Evolutionary conservation across 164 flowering plant species (phyloP).

Genomic region (Tetrastigma voinierianum): DNA sequence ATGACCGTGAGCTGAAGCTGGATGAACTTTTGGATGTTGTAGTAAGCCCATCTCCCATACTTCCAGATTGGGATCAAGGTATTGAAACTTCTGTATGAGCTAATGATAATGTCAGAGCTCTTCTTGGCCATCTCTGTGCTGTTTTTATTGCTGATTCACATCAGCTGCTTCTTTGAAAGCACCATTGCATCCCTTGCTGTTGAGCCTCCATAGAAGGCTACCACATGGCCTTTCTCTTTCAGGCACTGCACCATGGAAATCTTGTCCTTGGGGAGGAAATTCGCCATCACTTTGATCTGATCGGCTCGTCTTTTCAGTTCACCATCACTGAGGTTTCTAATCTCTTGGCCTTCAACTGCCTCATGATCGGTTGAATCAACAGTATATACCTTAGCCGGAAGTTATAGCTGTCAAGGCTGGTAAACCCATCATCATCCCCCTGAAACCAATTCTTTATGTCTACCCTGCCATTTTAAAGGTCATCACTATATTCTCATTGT

Average conservation of each 20-base stretch:
- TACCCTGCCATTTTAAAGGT: constrained; percentile 18
- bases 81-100: background rate
- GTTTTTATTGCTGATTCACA: constrained; percentile 15
- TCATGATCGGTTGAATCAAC: constrained; percentile 3
- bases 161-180: constrained; percentile 28
- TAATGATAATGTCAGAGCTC: constrained; percentile 12
- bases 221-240: constrained; percentile 18
- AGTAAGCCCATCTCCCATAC: constrained; percentile 15
- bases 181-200: constrained; percentile 17
- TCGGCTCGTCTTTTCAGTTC: constrained; percentile 10
- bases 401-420: constrained; percentile 6
- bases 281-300: constrained; percentile 15
- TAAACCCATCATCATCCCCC: constrained; percentile 18
- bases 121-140: constrained; percentile 16
- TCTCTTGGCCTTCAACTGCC: background rate
- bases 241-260: constrained; percentile 12
- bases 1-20: constrained; percentile 24
- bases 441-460: constrained; percentile 19
- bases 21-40: constrained; percentile 24
- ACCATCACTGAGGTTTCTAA: background rate
- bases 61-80: background rate
- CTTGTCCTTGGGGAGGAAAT: constrained; percentile 13
- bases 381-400: constrained; percentile 1
- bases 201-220: constrained; percentile 19
- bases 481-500: constrained; percentile 1